Percentiles rank a stretch among this genome's conserved stretches.
Evolutionary conservation across 139 green algal species (phyloP).

Genomic region (Trebouxia sp.): DNA sequence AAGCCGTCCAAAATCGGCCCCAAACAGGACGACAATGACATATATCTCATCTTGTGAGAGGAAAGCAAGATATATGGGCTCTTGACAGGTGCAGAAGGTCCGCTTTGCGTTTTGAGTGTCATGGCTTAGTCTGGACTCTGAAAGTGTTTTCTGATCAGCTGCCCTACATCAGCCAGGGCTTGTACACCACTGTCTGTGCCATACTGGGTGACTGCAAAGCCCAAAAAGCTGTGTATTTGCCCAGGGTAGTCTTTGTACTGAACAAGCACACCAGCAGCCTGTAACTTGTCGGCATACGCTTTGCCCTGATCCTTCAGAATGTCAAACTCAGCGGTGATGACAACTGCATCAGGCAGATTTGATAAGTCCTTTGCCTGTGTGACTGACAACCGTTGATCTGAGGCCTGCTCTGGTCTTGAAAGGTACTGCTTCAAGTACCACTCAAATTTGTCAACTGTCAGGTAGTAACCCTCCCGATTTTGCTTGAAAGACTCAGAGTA

Average conservation of each 20-base stretch:
- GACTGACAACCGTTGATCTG: conserved; percentile 32
- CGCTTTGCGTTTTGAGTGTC: too few relatives aligned
- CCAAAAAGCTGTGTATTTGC: background rate
- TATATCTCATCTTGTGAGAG: too few relatives aligned
- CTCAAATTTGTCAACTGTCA: background rate
- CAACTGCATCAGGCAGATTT: conserved; percentile 6
- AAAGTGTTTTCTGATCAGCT: background rate
- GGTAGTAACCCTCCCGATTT: background rate
- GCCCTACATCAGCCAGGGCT: background rate
- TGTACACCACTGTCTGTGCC: background rate
- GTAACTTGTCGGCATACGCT: background rate
- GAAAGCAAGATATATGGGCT: too few relatives aligned
- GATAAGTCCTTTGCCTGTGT: background rate
- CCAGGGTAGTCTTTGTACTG: background rate
- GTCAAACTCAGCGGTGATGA: conserved; percentile 20
- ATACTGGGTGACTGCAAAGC: background rate
- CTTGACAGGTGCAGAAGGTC: too few relatives aligned
- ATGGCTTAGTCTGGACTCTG: too few relatives aligned
- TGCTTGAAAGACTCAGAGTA: background rate
- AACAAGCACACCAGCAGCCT: background rate
- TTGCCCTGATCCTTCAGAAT: background rate
- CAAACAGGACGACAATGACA: too few relatives aligned
- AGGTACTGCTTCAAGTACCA: conserved; percentile 13
- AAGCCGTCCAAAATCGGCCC: too few relatives aligned
- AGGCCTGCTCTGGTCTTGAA: background rate